Conservation (phyloP, 108 stramenopile genomes). For the Nitzschia inconspicua region DNA sequence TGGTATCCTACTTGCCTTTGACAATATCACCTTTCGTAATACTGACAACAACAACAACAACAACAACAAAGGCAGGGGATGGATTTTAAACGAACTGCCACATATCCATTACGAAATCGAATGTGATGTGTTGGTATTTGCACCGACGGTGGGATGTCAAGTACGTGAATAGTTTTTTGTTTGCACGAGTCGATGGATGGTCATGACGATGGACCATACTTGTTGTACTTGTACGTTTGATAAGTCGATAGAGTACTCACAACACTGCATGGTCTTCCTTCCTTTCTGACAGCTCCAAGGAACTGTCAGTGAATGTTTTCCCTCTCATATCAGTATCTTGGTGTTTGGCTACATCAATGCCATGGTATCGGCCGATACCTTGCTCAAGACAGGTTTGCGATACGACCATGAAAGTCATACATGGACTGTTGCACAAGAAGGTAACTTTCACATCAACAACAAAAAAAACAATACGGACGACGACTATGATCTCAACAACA, state of each 20-base stretch:
- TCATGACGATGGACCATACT: neutral
- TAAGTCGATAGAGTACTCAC: too few species aligned
- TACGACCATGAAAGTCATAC: slow-evolving; percentile 39
- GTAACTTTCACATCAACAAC: too few species aligned
- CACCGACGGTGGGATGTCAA: slow-evolving; percentile 33
- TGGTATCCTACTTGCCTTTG: slow-evolving; percentile 47
- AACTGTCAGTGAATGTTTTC: slow-evolving; percentile 50
- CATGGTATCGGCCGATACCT: slow-evolving; percentile 44
- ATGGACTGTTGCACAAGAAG: slow-evolving; percentile 26
- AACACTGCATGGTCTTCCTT: too few species aligned
- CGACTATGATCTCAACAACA: too few species aligned
- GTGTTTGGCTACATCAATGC: slow-evolving; percentile 63
- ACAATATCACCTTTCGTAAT: slow-evolving; percentile 26
- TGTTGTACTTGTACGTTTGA: too few species aligned
- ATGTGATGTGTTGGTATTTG: slow-evolving; percentile 48
- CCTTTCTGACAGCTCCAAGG: slow-evolving; percentile 34
- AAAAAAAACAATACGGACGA: too few species aligned
- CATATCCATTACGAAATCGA: slow-evolving; percentile 52
- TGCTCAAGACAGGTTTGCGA: slow-evolving; percentile 34
- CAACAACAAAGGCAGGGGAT: slow-evolving; percentile 31
- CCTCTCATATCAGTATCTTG: slow-evolving; percentile 50
- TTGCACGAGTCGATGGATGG: too few species aligned
- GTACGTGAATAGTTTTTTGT: slow-evolving; percentile 15
- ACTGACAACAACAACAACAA: neutral
- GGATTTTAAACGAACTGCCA: slow-evolving; percentile 55